A percentile compares a stretch with the other conserved stretches of the same genome.
Evolutionary conservation across 495 filamentous ascomycete species (phyloP).

Genomic region (Aspergillus wentii): DNA sequence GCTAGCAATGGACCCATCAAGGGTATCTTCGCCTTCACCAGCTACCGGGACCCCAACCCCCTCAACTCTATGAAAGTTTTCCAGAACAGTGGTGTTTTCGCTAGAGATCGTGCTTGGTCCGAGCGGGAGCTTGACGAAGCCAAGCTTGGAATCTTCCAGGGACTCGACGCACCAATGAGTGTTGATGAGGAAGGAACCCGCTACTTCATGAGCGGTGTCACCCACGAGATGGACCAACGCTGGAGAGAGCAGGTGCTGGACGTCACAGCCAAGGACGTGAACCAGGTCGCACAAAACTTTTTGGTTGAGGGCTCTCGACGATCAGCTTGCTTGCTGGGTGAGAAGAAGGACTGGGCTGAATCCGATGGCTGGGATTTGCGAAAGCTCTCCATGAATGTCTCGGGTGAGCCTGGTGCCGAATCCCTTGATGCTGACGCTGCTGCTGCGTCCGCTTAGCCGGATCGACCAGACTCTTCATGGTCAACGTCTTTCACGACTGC

Average conservation of each 20-base stretch:
- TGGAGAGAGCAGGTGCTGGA: constrained; percentile 84
- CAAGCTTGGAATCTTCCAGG: constrained; percentile 90
- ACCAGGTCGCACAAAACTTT: constrained; percentile 74
- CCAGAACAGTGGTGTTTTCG: constrained; percentile 76
- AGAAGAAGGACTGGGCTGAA: constrained; percentile 72
- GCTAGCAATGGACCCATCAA: constrained; percentile 75
- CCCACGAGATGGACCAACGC: constrained; percentile 82
- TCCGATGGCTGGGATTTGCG: constrained; percentile 36
- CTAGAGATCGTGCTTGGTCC: constrained; percentile 77
- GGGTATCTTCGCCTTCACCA: constrained; percentile 90
- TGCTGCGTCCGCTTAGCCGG: constrained; percentile 19
- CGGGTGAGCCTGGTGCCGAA: constrained; percentile 4
- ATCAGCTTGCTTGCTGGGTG: constrained; percentile 67
- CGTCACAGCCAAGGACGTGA: constrained; percentile 76
- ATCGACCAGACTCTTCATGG: not conserved
- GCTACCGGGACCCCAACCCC: constrained; percentile 96
- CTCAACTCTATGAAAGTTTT: constrained; percentile 83
- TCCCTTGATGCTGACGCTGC: constrained; percentile 8
- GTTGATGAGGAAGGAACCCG: constrained; percentile 86
- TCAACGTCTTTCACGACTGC: not conserved
- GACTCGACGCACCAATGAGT: constrained; percentile 85
- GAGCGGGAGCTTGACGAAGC: constrained; percentile 89
- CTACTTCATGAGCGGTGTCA: constrained; percentile 78
- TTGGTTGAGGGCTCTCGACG: constrained; percentile 62
- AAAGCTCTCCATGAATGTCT: constrained; percentile 36